Evolutionary conservation across 495 filamentous ascomycete genomes (phyloP), one percentile per base, ranked within the genome.

Genomic region (Thermochaetoides thermophila): DNA sequence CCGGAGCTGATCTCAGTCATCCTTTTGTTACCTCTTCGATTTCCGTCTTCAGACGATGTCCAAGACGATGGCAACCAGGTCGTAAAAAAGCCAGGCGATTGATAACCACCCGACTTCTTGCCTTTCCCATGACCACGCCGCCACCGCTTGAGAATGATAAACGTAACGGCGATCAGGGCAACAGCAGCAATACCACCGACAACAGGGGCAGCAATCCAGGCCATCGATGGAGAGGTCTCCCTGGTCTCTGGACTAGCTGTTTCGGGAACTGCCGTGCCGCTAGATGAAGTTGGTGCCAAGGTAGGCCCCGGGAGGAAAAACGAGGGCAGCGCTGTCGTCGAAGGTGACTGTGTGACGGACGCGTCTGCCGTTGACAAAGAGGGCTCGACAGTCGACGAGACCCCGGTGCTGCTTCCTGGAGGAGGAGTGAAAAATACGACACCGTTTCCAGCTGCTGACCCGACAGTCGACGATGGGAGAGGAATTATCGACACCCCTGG

Each of bases 201-300:
- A 1, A 59, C 52, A 4, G 56, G 56, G 4, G 53, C 55, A 13
- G 55, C 55, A 17, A 59, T 52, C 55, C 55, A 59, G 1, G 55
- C 53, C 24, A 46, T 46, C 22, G 40, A 46, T 0, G 42, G 27
- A 12, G 21, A 25, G 19, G 14, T 31, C 14, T 19, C 34, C 27
- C 18, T 16, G 27, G 9, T 32, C 11, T 31, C 28, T 9, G 28
- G 8, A 17, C 28, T 26, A 17, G 38, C 35, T 17, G 20, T 28
- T 24, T 39, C 25, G 11, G 42, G 29, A 10, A 34, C 25, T 4
- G 28, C n/a, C n/a, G 7, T 16, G 21, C 21, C 21, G 21, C 6
- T 24, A 24, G 21, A 24, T 24, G 21, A 11, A 11, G 21, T 6
- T 24, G 21, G 21, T 5, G 29, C 32, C 7, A 36, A 20, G 14